Evolutionary conservation across 371 early-diverging fungal species (phyloP).

Genomic region (Lichtheimia ornata): DNA sequence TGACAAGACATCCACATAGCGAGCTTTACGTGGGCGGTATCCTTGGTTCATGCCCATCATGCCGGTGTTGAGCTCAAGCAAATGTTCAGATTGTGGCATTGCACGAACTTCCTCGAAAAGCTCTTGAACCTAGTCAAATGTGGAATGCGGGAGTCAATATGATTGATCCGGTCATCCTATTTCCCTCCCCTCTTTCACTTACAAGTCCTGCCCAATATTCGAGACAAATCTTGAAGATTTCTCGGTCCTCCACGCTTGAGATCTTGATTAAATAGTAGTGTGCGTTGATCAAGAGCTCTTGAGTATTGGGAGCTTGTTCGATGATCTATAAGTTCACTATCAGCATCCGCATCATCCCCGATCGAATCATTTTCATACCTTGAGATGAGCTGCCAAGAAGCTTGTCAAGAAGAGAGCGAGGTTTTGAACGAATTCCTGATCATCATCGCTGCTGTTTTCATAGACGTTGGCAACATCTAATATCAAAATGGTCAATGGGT

Average conservation of each 20-base stretch:
- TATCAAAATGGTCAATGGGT: background rate
- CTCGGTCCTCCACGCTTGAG: conserved; percentile 91
- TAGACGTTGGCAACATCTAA: conserved; percentile 80
- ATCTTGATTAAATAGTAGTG: conserved; percentile 91
- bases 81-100: conserved; percentile 24
- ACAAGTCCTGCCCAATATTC: conserved; percentile 96
- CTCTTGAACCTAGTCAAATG: conserved; percentile 57
- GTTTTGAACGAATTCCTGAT: conserved; percentile 70
- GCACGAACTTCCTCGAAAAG: conserved; percentile 80
- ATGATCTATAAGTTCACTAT: conserved; percentile 43
- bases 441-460: conserved; percentile 81
- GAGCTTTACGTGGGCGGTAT: conserved; percentile 51
- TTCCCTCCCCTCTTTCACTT: conserved; percentile 15
- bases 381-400: conserved; percentile 82
- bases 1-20: conserved; percentile 82
- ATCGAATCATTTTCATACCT: conserved; percentile 44
- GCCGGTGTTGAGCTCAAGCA: conserved; percentile 47
- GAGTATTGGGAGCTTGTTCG: conserved; percentile 61
- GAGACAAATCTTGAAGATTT: conserved; percentile 96
- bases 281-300: conserved; percentile 73
- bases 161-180: background rate
- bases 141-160: background rate
- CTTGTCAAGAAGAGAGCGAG: conserved; percentile 73
- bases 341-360: background rate
- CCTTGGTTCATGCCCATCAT: conserved; percentile 17